phyloP scores from a whole-genome alignment of 2,329 filamentous ascomycete genomes.

The Exutisphaerella laricina region DNA sequence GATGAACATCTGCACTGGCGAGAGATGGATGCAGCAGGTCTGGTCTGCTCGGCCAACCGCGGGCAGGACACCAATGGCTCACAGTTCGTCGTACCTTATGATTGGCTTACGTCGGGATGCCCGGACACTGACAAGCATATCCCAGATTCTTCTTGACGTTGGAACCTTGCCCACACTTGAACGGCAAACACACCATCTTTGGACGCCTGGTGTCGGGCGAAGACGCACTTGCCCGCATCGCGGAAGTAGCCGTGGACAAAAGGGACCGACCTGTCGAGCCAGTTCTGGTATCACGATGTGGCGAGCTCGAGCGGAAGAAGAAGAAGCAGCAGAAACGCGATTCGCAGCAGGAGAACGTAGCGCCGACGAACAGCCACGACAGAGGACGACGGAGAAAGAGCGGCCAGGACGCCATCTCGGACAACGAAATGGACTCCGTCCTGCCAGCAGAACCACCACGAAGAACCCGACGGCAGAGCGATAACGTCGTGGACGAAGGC shows the following conservation, averaged over 20 bases:
- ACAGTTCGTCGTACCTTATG: conserved; percentile 27
- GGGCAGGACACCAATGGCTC: conserved; percentile 39
- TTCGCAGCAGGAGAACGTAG: conserved; percentile 11
- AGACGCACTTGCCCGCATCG: conserved; percentile 32
- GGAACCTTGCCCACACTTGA: conserved; percentile 36
- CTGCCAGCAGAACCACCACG: conserved; percentile 23
- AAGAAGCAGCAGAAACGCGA: conserved; percentile 26
- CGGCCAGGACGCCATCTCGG: conserved; percentile 17
- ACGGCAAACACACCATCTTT: conserved; percentile 40
- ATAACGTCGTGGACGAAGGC: conserved; percentile 34
- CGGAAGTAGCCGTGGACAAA: conserved; percentile 35
- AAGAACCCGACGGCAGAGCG: conserved; percentile 31
- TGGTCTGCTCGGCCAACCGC: conserved; percentile 40
- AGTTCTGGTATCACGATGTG: conserved; percentile 36
- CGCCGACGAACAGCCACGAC: conserved; percentile 14
- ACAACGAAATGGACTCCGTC: conserved; percentile 26
- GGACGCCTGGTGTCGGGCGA: conserved; percentile 36
- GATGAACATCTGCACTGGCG: conserved; percentile 41
- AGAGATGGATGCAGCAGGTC: conserved; percentile 36
- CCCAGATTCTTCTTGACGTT: conserved; percentile 40
- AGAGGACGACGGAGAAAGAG: conserved; percentile 28
- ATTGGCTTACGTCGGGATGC: background rate
- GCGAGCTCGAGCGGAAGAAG: conserved; percentile 36
- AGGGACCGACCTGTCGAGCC: conserved; percentile 34
- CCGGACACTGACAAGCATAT: conserved; percentile 13